Evolutionary conservation across 345 rosid species (phyloP).

Genomic region (Hypericum androsaemum): DNA sequence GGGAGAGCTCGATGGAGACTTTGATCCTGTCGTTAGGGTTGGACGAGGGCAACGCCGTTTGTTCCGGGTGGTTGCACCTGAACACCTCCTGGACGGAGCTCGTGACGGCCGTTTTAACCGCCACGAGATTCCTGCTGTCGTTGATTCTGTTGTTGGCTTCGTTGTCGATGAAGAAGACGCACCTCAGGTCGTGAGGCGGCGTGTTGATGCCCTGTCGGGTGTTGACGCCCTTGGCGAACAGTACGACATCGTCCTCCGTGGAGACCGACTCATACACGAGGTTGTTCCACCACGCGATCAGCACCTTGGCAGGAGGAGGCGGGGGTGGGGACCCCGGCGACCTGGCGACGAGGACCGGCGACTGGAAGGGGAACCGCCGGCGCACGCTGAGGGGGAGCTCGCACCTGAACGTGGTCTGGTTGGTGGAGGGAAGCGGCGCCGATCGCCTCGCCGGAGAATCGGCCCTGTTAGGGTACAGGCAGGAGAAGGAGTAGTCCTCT

Average conservation of each 20-base stretch:
- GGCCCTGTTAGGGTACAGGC: slow-evolving; percentile 50
- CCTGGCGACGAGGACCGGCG: slow-evolving; percentile 40
- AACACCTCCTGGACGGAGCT: slow-evolving; percentile 81
- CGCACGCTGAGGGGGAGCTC: slow-evolving; percentile 40
- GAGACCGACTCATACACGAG: slow-evolving; percentile 70
- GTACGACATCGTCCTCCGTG: slow-evolving; percentile 55
- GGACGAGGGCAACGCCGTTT: slow-evolving; percentile 13
- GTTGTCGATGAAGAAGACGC: slow-evolving; percentile 44
- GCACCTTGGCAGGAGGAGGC: slow-evolving; percentile 18
- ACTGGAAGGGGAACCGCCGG: slow-evolving; percentile 33
- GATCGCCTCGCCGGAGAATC: slow-evolving; percentile 43
- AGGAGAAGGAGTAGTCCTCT: slow-evolving; percentile 13
- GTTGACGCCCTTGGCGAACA: slow-evolving; percentile 69
- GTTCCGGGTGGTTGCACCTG: slow-evolving; percentile 54
- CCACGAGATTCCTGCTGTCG: not conserved
- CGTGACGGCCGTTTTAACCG: slow-evolving; percentile 49
- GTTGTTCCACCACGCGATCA: slow-evolving; percentile 35
- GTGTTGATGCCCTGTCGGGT: slow-evolving; percentile 44
- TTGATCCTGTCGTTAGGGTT: slow-evolving; percentile 16
- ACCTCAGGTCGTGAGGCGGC: slow-evolving; percentile 35
- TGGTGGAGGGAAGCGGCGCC: slow-evolving; percentile 39
- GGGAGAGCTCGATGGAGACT: slow-evolving; percentile 38
- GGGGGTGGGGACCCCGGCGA: slow-evolving; percentile 5
- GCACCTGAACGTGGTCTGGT: slow-evolving; percentile 46
- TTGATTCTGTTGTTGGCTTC: not conserved